phyloP scores from a whole-genome alignment of 306 rosid genomes.

The Nissolia schottii region DNA sequence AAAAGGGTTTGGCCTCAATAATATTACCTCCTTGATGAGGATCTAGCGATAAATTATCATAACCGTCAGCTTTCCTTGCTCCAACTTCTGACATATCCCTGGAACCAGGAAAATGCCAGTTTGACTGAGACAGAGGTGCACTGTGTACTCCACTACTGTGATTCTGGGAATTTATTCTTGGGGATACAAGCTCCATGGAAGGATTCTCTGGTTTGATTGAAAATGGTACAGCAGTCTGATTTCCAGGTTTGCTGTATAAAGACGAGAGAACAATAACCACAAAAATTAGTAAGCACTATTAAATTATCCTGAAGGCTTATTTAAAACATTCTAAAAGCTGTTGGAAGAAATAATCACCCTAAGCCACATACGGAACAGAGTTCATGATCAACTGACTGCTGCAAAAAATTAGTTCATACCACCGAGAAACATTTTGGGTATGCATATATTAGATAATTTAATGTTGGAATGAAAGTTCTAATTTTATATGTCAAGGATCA shows the following conservation, averaged over 20 bases:
- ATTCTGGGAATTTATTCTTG: constrained; percentile 55
- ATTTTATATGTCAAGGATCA: not conserved
- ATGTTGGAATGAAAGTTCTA: not conserved
- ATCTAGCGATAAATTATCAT: constrained; percentile 49
- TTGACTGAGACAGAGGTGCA: constrained; percentile 63
- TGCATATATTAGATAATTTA: constrained; percentile 3
- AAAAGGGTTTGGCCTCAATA: not conserved
- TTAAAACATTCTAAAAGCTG: constrained; percentile 4
- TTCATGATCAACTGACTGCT: not conserved
- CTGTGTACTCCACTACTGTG: constrained; percentile 42
- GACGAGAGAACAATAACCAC: constrained; percentile 15
- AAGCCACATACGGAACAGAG: not conserved
- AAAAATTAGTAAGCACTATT: constrained; percentile 4
- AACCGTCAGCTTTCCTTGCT: constrained; percentile 54
- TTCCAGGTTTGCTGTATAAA: constrained; percentile 51
- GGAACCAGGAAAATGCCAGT: constrained; percentile 58
- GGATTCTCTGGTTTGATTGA: constrained; percentile 49
- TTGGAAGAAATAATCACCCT: constrained; percentile 6
- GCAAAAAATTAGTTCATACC: not conserved
- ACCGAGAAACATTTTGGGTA: not conserved
- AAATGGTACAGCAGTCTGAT: constrained; percentile 47
- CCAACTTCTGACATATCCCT: constrained; percentile 63
- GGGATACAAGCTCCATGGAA: constrained; percentile 76
- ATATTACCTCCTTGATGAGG: constrained; percentile 74
- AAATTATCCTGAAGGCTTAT: not conserved